Percentiles rank a stretch among this genome's conserved stretches.
Evolutionary conservation across 1,284 basidiomycete genomes (phyloP).

Genomic region (Apiotrichum veenhuisii): DNA sequence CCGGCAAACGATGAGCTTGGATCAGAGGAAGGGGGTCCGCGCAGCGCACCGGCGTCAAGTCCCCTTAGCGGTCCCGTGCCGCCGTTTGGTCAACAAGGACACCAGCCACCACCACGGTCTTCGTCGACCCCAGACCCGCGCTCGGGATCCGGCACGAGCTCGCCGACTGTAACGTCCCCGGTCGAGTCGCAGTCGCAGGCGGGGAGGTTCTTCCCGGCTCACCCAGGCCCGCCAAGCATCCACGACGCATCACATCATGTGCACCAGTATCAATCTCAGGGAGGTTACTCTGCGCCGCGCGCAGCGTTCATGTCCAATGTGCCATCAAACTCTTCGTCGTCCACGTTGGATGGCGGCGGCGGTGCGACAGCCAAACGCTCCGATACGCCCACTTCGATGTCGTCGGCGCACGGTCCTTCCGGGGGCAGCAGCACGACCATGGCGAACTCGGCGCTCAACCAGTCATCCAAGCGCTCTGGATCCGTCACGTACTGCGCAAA

Average conservation of each 20-base stretch:
- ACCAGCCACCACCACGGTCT: slow-evolving; percentile 30
- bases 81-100: slow-evolving; percentile 3
- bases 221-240: slow-evolving; percentile 1
- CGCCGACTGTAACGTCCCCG: slow-evolving; percentile 22
- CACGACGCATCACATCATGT: background rate
- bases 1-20: slow-evolving; percentile 9
- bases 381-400: slow-evolving; percentile 16
- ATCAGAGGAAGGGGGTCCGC: slow-evolving; percentile 20
- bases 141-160: slow-evolving; percentile 17
- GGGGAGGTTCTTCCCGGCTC: background rate
- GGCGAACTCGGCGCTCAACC: background rate
- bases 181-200: slow-evolving; percentile 16
- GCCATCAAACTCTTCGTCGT: background rate
- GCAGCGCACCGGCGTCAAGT: slow-evolving; percentile 26
- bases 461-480: slow-evolving; percentile 15
- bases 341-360: background rate
- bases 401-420: slow-evolving; percentile 10
- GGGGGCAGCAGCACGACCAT: background rate
- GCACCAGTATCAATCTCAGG: background rate
- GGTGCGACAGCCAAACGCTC: slow-evolving; percentile 9
- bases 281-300: background rate
- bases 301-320: slow-evolving; percentile 1
- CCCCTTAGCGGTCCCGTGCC: slow-evolving; percentile 3
- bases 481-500: slow-evolving; percentile 42
- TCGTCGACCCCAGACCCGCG: slow-evolving; percentile 40